Base-by-base conservation (phyloP, 768 basidiomycete genomes). In the Boletus huronensis region DNA sequence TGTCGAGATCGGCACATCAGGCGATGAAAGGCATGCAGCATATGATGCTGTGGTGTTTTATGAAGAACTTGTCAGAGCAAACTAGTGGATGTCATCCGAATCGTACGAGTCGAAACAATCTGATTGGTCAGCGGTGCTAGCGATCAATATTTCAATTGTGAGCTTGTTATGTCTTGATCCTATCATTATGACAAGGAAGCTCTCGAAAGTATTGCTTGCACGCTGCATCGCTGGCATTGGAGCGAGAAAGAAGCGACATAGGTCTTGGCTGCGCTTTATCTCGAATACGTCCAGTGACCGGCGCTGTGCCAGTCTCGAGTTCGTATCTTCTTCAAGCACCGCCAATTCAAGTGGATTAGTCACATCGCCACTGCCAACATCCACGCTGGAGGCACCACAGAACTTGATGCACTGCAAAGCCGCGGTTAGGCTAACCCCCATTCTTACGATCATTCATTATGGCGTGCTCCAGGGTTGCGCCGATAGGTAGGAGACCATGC, bases 171-270 rank as follows among this genome's bases (percentile, higher is more conserved):
- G 63, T 48, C 49, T 40, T 16, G 54, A 39, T 36, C 53, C 19
- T 32, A 32, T 45, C 54, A 25, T 39, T 50, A 29, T 57, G 35
- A 41, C 32, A 23, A 41, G 47, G 55, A 64, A 53, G 53, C n/a
- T n/a, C 28, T 28, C 23, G 36, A 36, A 10, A 52, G 51, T 36
- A 64, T 39, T 55, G 39, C 34, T 28, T 51, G 51, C 57, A 59
- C 41, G 42, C 29, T 55, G 53, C 29, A 47, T 55, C 49, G 50
- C 50, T 41, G 54, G 29, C 31, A 19, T 61, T 55, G 53, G 53
- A 57, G 56, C 41, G 42, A 54, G 29, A 41, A 21, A 65, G 66
- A 65, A 66, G 58, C 17, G 17, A 55, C 62, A 64, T 59, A 34
- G 61, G 58, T 65, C 45, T 47, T 52, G 48, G 11, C 58, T 48